These are phyloP conservation scores for Gaeumannomyces sp. DNA, from an alignment of 2,329 filamentous ascomycete species.

Conservation along the genomic window DNA sequence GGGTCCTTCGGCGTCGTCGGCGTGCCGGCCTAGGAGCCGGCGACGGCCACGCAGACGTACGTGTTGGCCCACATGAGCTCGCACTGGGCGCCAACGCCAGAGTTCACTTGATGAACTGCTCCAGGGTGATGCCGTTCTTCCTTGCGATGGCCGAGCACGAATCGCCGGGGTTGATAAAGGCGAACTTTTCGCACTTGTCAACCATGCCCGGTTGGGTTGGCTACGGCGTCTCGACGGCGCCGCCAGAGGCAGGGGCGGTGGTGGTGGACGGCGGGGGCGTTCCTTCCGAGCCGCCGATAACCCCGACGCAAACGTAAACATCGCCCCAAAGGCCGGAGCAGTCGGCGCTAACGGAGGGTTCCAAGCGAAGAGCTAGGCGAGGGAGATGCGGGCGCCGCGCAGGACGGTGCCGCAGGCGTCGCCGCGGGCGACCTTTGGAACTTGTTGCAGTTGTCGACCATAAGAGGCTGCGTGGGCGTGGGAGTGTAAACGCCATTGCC, in stretches of 20 bases:
- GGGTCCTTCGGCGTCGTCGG: too few species aligned
- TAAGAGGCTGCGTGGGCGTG: too few species aligned
- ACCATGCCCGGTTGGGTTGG: conserved; percentile 7
- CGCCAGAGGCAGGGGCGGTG: too few species aligned
- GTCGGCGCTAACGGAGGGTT: conserved; percentile 14
- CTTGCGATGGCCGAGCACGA: conserved; percentile 3
- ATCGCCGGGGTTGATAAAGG: neutral
- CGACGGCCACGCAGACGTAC: too few species aligned
- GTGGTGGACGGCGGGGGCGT: too few species aligned
- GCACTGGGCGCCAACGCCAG: neutral
- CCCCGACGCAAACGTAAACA: conserved; percentile 22
- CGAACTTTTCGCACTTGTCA: conserved; percentile 3
- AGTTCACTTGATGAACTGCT: neutral
- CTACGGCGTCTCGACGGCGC: neutral
- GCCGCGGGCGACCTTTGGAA: too few species aligned
- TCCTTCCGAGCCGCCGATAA: conserved; percentile 39
- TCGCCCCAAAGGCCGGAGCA: conserved; percentile 14
- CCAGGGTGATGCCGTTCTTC: neutral
- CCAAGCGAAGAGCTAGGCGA: conserved; percentile 14
- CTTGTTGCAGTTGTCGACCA: too few species aligned
- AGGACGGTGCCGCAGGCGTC: too few species aligned
- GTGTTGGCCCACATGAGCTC: neutral
- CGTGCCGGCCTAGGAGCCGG: too few species aligned
- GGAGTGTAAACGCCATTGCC: too few species aligned
- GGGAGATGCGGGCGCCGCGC: conserved; percentile 9